These are phyloP conservation scores for Clavispora phyllophila DNA, from an alignment of 805 yeast species.

Conservation along the genomic window DNA sequence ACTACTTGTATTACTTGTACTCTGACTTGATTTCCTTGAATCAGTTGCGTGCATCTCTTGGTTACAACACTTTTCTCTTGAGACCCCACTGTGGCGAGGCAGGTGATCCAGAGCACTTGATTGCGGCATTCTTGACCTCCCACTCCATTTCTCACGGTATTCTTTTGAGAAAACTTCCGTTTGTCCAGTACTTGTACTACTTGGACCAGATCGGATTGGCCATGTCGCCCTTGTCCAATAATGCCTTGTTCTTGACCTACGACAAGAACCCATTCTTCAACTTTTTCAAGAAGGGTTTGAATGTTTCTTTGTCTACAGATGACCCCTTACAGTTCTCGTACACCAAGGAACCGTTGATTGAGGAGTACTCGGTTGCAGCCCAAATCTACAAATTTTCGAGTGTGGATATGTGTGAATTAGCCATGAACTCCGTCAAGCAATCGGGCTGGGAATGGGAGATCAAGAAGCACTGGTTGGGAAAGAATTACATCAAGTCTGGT, in stretches of 20 bases:
- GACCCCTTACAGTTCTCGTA: constrained; percentile 97
- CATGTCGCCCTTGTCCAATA: constrained; percentile 96
- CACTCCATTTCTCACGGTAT: constrained; percentile 97
- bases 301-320: constrained; percentile 92
- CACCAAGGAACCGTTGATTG: constrained; percentile 95
- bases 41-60: constrained; percentile 69
- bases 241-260: constrained; percentile 90
- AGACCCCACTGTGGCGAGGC: constrained; percentile 99
- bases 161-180: constrained; percentile 86
- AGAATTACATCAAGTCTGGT: constrained; percentile 51
- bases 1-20: constrained; percentile 83
- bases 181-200: constrained; percentile 87
- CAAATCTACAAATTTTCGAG: constrained; percentile 91
- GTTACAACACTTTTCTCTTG: constrained; percentile 84
- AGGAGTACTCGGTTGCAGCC: constrained; percentile 97
- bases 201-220: constrained; percentile 96
- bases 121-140: constrained; percentile 81
- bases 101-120: constrained; percentile 98
- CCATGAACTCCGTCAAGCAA: constrained; percentile 86
- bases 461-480: constrained; percentile 91
- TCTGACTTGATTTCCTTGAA: constrained; percentile 85
- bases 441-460: constrained; percentile 88
- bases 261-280: constrained; percentile 94
- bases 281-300: constrained; percentile 89
- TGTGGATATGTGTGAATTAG: constrained; percentile 97